These are phyloP conservation scores for Hanseniaspora osmophila DNA, from an alignment of 805 yeast genomes.

Conservation along the genomic window DNA sequence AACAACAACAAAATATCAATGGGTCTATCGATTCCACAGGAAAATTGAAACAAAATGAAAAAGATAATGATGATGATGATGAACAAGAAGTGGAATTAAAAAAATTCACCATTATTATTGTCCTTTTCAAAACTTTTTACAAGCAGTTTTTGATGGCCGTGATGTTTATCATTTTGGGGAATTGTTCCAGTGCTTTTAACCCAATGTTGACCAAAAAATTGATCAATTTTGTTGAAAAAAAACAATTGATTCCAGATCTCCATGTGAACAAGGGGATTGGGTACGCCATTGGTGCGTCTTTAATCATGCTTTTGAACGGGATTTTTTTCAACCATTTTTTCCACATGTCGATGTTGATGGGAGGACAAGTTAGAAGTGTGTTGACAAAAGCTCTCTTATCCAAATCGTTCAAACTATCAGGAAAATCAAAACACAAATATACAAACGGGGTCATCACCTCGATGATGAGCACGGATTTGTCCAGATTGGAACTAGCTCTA, in stretches of 20 bases:
- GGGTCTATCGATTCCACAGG: background rate
- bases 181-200: conserved; percentile 30
- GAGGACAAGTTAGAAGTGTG: conserved; percentile 53
- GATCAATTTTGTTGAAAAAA: conserved; percentile 38
- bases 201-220: conserved; percentile 42
- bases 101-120: conserved; percentile 1
- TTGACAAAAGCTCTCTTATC: conserved; percentile 50
- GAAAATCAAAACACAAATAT: conserved; percentile 36
- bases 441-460: conserved; percentile 56
- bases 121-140: conserved; percentile 31
- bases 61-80: background rate
- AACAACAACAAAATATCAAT: conserved; percentile 7
- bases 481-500: conserved; percentile 59
- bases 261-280: conserved; percentile 40
- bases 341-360: conserved; percentile 38
- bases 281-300: conserved; percentile 39
- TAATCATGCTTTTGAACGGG: conserved; percentile 29
- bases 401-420: conserved; percentile 45
- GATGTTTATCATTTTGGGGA: conserved; percentile 29
- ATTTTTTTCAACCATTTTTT: conserved; percentile 37
- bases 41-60: background rate
- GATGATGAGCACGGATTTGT: conserved; percentile 59
- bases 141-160: conserved; percentile 32
- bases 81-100: conserved; percentile 2
- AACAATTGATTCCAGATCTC: conserved; percentile 25